Base-by-base conservation (phyloP, 805 yeast species). In the Barnettozyma vustinii region DNA sequence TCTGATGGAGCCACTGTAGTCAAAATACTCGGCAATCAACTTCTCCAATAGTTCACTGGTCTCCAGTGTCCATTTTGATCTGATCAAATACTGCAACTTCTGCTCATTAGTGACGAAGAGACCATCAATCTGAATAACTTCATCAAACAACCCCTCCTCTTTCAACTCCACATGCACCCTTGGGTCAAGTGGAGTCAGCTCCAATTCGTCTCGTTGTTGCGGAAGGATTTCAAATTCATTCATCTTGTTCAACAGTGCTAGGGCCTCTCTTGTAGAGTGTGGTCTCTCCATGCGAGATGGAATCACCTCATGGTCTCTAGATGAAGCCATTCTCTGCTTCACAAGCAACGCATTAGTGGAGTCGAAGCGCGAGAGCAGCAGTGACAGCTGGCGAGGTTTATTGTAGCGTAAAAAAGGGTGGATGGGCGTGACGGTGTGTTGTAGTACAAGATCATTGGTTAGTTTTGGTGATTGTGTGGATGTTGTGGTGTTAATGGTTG, bases 31-130 rank as follows among this genome's bases (percentile, higher is more conserved):
- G 6, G 13, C 13, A 3, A 49, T 21, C 21, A 42, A 26, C 9
- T 4, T 15, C 10, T 35, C 44, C n/a, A 44, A 12, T 9, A 4
- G 15, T 20, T 13, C 5, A 16, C 16, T 7, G 1, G 15, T 37
- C 16, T 23, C 18, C 5, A 15, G 6, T 4, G 37, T 37, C 19
- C 39, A 33, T 15, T 39, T 41, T 8, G 33, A 27, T 30, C 37
- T 12, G 8, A 50, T 42, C 15, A 50, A 25, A 18, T 47, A 50
- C 15, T 44, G n/a, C 26, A 50, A n/a, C 20, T 50, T 50, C 4
- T 47, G 33, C 21, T 50, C 51, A 23, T 47, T 50, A 2, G 51
- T 47, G 4, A 45, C 42, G 20, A 39, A 36, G 5, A n/a, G 21
- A 15, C 42, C 44, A 16, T 40, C 33, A 33, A 12, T 19, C n/a